A percentile compares a stretch with the other conserved stretches of the same genome.
Evolutionary conservation across 2,329 filamentous ascomycete species (phyloP).

Genomic region (Fusarium domesticum): DNA sequence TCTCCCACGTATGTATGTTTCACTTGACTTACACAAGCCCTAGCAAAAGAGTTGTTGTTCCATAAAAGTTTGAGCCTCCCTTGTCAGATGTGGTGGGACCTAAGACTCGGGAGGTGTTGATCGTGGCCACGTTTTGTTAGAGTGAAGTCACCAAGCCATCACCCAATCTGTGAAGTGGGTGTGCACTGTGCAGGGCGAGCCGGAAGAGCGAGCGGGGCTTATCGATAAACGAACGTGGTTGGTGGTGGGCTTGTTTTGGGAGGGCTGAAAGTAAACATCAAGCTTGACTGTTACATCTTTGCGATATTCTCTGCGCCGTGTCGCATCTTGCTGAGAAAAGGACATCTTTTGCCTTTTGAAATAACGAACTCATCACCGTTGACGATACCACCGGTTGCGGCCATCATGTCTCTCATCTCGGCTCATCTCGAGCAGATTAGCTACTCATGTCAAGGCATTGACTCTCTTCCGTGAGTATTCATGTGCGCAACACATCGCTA

Average conservation of each 20-base stretch:
- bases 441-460: slow-evolving; percentile 72
- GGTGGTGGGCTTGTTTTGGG: slow-evolving; percentile 20
- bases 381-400: neutral
- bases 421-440: slow-evolving; percentile 74
- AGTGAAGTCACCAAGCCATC: too few relatives aligned
- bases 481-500: neutral
- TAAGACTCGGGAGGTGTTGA: too few relatives aligned
- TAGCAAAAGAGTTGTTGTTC: too few relatives aligned
- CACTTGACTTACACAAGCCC: too few relatives aligned
- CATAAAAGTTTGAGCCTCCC: too few relatives aligned
- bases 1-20: too few relatives aligned
- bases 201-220: slow-evolving; percentile 3
- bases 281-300: neutral
- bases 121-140: too few relatives aligned
- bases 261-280: neutral
- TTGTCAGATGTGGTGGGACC: too few relatives aligned
- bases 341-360: neutral
- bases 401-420: slow-evolving; percentile 63
- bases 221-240: slow-evolving; percentile 23
- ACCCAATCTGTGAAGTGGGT: slow-evolving; percentile 4
- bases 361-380: too few relatives aligned
- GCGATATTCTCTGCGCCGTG: neutral
- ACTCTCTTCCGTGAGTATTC: slow-evolving; percentile 63
- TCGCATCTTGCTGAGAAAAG: neutral
- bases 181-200: neutral